phyloP scores from a whole-genome alignment of 2,329 filamentous ascomycete species.

The Cladophialophora psammophila region DNA sequence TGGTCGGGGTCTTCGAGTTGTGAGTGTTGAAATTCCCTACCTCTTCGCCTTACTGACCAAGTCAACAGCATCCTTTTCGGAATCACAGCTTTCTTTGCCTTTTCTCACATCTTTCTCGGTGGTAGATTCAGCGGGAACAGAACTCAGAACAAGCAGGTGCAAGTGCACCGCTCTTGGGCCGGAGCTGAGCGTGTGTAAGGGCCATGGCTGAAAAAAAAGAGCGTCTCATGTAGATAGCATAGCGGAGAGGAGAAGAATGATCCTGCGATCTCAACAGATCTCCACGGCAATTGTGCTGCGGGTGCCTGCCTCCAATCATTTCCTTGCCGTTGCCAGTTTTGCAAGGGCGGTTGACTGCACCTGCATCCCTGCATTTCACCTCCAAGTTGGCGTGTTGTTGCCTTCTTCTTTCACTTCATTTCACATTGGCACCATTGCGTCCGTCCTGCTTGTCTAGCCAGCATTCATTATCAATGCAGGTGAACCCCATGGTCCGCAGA shows the following conservation, averaged over 20 bases:
- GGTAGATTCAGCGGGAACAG: slow-evolving; percentile 24
- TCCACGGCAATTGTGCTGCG: neutral
- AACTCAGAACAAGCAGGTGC: slow-evolving; percentile 16
- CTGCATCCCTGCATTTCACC: neutral
- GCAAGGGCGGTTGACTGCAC: neutral
- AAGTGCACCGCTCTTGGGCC: slow-evolving; percentile 27
- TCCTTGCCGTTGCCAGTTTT: neutral
- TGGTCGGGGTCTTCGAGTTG: slow-evolving; percentile 59
- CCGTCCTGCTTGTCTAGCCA: neutral
- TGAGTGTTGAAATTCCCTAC: slow-evolving; percentile 41
- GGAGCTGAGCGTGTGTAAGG: slow-evolving; percentile 29
- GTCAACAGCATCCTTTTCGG: slow-evolving; percentile 28
- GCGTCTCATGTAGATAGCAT: neutral
- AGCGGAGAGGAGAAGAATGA: neutral
- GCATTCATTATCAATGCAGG: neutral
- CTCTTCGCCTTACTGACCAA: neutral
- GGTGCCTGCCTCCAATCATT: neutral
- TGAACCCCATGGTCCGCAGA: neutral
- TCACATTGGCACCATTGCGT: neutral
- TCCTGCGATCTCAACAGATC: neutral
- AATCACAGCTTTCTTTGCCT: slow-evolving; percentile 32
- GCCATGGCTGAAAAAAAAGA: neutral
- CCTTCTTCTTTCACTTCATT: neutral
- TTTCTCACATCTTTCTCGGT: slow-evolving; percentile 37
- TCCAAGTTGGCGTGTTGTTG: neutral